Percentiles rank a stretch among this genome's conserved stretches.
These are phyloP conservation scores for Aspergillus sp. DNA, from an alignment of 2,329 filamentous ascomycete species.

Conservation along the genomic window DNA sequence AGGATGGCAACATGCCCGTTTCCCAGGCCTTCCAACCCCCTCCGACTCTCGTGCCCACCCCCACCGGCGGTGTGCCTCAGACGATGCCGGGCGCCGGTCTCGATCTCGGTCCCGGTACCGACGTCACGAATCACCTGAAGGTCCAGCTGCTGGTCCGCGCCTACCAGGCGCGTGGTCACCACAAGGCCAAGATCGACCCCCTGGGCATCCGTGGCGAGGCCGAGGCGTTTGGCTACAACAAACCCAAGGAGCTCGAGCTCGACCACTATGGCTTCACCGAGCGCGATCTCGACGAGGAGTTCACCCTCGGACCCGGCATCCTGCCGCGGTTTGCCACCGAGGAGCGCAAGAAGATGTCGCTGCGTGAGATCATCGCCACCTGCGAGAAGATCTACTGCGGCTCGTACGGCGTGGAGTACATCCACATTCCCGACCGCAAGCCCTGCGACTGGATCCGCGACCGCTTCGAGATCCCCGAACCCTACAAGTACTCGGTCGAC, in stretches of 20 bases:
- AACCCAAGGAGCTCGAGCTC: constrained; percentile 88
- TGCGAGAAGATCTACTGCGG: constrained; percentile 97
- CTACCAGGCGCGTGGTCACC: constrained; percentile 96
- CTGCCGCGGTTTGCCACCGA: constrained; percentile 89
- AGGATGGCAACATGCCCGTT: constrained; percentile 95
- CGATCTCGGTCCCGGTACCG: constrained; percentile 67
- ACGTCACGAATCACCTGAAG: constrained; percentile 95
- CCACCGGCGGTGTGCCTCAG: constrained; percentile 73
- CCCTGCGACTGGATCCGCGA: constrained; percentile 98
- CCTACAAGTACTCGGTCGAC: constrained; percentile 96
- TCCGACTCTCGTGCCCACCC: constrained; percentile 82
- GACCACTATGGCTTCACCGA: constrained; percentile 95
- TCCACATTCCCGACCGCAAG: constrained; percentile 95
- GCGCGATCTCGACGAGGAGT: constrained; percentile 89
- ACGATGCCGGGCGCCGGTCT: constrained; percentile 69
- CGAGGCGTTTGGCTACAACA: constrained; percentile 78
- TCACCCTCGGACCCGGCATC: constrained; percentile 89
- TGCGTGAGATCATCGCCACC: constrained; percentile 87
- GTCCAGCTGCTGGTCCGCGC: constrained; percentile 95
- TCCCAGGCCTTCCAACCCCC: constrained; percentile 96
- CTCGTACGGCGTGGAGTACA: constrained; percentile 97
- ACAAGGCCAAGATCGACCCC: constrained; percentile 97
- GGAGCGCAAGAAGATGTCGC: constrained; percentile 88
- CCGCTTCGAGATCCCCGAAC: constrained; percentile 87
- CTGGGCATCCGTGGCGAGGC: constrained; percentile 87